These are phyloP conservation scores for Ustilago cynodontis DNA, from an alignment of 1,284 basidiomycete genomes.

Conservation along the genomic window DNA sequence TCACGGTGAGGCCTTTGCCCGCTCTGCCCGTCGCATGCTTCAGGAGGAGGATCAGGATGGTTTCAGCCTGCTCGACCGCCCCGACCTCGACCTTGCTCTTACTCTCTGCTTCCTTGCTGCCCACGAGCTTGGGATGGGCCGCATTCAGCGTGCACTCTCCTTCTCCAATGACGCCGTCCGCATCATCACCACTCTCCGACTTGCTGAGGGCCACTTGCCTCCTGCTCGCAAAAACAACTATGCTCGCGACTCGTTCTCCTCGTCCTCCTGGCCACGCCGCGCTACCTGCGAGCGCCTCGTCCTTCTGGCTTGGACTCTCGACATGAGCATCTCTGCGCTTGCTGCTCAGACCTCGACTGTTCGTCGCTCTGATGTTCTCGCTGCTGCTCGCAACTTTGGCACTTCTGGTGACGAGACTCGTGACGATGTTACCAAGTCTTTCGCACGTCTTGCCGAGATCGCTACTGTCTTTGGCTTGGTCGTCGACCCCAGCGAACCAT, in stretches of 20 bases:
- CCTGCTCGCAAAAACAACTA: slow-evolving; percentile 33
- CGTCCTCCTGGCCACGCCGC: slow-evolving; percentile 40
- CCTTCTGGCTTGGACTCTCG: slow-evolving; percentile 47
- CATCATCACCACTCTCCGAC: slow-evolving; percentile 34
- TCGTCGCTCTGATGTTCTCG: slow-evolving; percentile 39
- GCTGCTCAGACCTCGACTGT: slow-evolving; percentile 40
- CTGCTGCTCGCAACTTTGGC: slow-evolving; percentile 61
- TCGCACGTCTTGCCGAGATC: slow-evolving; percentile 70
- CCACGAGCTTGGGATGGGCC: slow-evolving; percentile 70
- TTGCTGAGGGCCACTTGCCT: slow-evolving; percentile 44
- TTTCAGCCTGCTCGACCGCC: slow-evolving; percentile 48
- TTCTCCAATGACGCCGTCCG: slow-evolving; percentile 66
- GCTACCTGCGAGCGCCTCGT: slow-evolving; percentile 50
- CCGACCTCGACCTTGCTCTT: slow-evolving; percentile 70
- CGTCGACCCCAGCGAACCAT: slow-evolving; percentile 52
- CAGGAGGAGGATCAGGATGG: slow-evolving; percentile 56
- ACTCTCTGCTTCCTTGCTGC: slow-evolving; percentile 70
- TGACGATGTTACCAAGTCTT: slow-evolving; percentile 68
- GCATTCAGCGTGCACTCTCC: slow-evolving; percentile 68
- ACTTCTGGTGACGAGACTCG: slow-evolving; percentile 43
- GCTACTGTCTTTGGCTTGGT: slow-evolving; percentile 71
- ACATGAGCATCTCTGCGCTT: slow-evolving; percentile 45
- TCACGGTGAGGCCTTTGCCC: slow-evolving; percentile 51
- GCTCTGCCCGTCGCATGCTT: slow-evolving; percentile 53
- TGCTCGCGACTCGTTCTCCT: slow-evolving; percentile 33